Percentiles rank a stretch among this genome's conserved stretches.
These are phyloP conservation scores for Logfia minima DNA, from an alignment of 129 eudicot species.

Conservation along the genomic window DNA sequence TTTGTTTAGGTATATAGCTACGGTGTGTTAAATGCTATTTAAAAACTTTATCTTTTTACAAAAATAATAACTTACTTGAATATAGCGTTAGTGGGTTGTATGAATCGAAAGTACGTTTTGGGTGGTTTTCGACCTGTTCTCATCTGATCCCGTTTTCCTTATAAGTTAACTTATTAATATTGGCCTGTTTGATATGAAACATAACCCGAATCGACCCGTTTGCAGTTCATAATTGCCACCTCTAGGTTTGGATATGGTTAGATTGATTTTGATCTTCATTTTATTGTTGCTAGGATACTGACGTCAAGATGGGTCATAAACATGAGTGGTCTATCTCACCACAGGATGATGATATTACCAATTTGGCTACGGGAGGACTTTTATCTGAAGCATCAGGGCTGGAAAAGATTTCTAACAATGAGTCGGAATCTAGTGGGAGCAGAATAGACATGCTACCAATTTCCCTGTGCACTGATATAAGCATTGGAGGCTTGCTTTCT, in stretches of 20 bases:
- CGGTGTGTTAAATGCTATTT: not conserved
- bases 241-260: not conserved
- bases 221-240: not conserved
- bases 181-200: not conserved
- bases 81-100: not conserved
- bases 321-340: constrained; percentile 34
- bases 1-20: too few relatives aligned
- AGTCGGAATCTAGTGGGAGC: constrained; percentile 13
- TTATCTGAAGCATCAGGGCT: constrained; percentile 43
- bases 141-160: not conserved
- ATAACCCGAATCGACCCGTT: not conserved
- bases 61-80: not conserved
- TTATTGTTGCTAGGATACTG: constrained; percentile 39
- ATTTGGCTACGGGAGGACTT: constrained; percentile 70
- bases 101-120: not conserved
- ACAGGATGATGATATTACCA: constrained; percentile 53
- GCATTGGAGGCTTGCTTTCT: constrained; percentile 60
- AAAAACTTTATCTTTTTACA: not conserved
- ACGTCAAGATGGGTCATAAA: constrained; percentile 28
- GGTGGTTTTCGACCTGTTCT: not conserved
- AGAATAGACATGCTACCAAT: constrained; percentile 26
- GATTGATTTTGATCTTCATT: constrained; percentile 14
- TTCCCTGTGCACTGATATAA: constrained; percentile 39
- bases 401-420: constrained; percentile 30
- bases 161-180: too few relatives aligned